Percentiles rank a stretch among this genome's conserved stretches.
Conservation (phyloP, 306 rosid genomes). For the barrel medic (Medicago truncatula) region DNA sequence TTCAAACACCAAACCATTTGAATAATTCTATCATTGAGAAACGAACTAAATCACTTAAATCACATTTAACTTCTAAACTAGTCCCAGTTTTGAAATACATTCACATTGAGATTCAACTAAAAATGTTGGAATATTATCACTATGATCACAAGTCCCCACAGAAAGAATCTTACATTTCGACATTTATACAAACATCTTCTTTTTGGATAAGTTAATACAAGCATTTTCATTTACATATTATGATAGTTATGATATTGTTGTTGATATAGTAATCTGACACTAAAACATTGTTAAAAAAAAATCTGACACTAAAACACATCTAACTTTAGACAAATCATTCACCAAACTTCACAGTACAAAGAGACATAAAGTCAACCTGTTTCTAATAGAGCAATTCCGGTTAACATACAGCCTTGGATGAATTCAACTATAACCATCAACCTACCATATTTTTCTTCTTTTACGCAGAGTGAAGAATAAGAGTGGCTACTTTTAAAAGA, state of each 20-base stretch:
- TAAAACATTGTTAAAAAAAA: no score
- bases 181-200: neutral
- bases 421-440: no score
- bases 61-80: neutral
- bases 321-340: no score
- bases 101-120: neutral
- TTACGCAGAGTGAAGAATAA: no score
- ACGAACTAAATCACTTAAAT: neutral
- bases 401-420: no score
- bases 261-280: neutral
- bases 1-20: constrained; percentile 4
- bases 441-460: no score
- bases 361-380: neutral
- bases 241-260: no score
- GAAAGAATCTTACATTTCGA: neutral
- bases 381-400: no score
- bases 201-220: no score
- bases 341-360: no score
- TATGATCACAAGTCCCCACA: neutral
- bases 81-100: neutral
- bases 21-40: neutral
- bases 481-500: no score
- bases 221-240: no score
- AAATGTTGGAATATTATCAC: constrained; percentile 4
- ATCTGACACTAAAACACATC: neutral